Conservation (phyloP, 1,139 yeast genomes). For the Diutina catenulata region DNA sequence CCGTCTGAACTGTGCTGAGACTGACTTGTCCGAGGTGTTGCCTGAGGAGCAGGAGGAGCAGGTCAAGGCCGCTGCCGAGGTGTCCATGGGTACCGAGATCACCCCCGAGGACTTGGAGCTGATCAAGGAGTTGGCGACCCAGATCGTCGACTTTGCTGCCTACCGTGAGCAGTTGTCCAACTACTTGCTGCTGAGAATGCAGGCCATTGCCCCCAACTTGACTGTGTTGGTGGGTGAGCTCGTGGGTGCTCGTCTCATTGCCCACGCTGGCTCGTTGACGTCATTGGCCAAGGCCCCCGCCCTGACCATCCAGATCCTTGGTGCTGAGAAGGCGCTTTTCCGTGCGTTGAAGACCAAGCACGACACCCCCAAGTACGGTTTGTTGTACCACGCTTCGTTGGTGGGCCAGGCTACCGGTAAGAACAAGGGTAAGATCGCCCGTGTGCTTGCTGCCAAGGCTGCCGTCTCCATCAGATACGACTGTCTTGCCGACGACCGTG, state of each 20-base stretch:
- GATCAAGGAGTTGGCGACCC: constrained; percentile 81
- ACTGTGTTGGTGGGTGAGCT: constrained; percentile 94
- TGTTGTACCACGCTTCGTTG: constrained; percentile 91
- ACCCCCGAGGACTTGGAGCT: constrained; percentile 11
- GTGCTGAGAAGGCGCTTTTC: constrained; percentile 98
- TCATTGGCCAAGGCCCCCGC: constrained; percentile 97
- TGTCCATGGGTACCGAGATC: constrained; percentile 52
- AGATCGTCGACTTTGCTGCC: constrained; percentile 87
- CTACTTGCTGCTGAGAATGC: constrained; percentile 89
- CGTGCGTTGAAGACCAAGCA: constrained; percentile 97
- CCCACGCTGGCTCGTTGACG: constrained; percentile 93
- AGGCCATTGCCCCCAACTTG: constrained; percentile 95
- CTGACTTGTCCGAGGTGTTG: constrained; percentile 81
- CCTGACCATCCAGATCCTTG: constrained; percentile 94
- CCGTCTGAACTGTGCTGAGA: constrained; percentile 81
- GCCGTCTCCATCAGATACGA: constrained; percentile 95
- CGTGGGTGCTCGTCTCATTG: constrained; percentile 95
- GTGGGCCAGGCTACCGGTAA: constrained; percentile 97
- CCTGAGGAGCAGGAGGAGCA: constrained; percentile 87
- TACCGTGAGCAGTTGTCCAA: constrained; percentile 88
- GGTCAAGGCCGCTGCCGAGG: constrained; percentile 88
- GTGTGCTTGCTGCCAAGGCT: constrained; percentile 97
- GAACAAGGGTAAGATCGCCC: constrained; percentile 97
- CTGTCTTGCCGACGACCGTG: constrained; percentile 94
- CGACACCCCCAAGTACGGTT: constrained; percentile 97